Percentiles rank a stretch among this genome's conserved stretches.
Evolutionary conservation across 306 rosid species (phyloP).

Genomic region (Amphicarpaea edgeworthii): DNA sequence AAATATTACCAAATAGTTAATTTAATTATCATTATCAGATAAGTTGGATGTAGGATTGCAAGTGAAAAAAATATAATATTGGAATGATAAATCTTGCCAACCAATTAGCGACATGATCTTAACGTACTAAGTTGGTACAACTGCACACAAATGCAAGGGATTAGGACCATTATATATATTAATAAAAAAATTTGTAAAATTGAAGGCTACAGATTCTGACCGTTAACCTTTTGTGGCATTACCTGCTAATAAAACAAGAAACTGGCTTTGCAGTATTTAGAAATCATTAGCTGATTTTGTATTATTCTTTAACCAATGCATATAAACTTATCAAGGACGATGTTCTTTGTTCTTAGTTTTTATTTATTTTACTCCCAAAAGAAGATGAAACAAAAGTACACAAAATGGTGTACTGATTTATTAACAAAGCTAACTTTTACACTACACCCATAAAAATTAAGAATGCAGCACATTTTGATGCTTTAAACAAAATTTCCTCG

Average conservation of each 20-base stretch:
- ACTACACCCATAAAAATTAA: not conserved
- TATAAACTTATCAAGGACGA: not conserved
- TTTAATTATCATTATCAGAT: not conserved
- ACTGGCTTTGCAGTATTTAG: not conserved
- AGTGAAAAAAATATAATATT: not conserved
- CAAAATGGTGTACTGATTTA: not conserved
- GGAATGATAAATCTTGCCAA: not conserved
- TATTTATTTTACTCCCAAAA: not conserved
- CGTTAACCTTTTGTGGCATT: not conserved
- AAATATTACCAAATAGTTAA: not conserved
- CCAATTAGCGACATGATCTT: not conserved
- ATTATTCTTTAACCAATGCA: not conserved
- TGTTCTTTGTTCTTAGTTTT: not conserved
- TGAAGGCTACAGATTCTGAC: conserved; percentile 1
- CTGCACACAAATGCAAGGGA: not conserved
- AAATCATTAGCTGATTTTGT: not conserved
- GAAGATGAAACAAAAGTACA: not conserved
- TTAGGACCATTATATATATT: not conserved
- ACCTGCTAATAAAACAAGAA: not conserved
- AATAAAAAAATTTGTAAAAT: no score
- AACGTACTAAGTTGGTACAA: not conserved
- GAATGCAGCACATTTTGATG: not conserved
- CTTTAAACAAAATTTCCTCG: not conserved
- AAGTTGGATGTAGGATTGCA: not conserved
- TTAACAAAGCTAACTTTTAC: not conserved